Percentiles rank a stretch among this genome's conserved stretches.
Evolutionary conservation across 2,329 filamentous ascomycete species (phyloP).

Genomic region (Xylariaceae sp.): DNA sequence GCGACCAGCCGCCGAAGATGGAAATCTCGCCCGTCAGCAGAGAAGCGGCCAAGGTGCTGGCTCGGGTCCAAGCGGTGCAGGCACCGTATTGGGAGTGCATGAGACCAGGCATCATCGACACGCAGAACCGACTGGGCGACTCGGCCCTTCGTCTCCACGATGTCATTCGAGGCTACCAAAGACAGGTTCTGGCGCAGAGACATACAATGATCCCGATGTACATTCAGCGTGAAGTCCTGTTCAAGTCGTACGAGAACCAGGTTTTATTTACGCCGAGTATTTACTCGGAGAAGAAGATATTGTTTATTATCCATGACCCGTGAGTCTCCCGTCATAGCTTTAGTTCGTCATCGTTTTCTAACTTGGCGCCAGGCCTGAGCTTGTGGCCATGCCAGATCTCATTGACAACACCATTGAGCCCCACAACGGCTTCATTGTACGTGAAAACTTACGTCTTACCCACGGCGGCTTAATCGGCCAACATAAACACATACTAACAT

Average conservation of each 20-base stretch:
- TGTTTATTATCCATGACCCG: constrained; percentile 91
- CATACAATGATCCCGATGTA: constrained; percentile 76
- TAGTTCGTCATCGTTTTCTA: background rate
- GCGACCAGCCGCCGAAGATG: constrained; percentile 74
- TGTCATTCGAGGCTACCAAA: constrained; percentile 73
- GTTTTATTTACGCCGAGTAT: constrained; percentile 76
- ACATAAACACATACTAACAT: no score
- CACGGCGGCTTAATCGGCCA: no score
- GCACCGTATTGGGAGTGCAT: constrained; percentile 84
- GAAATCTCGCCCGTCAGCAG: constrained; percentile 53
- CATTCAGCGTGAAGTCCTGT: constrained; percentile 69
- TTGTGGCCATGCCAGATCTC: constrained; percentile 63
- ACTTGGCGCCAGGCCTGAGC: constrained; percentile 53
- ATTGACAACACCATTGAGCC: constrained; percentile 71
- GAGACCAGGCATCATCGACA: constrained; percentile 60
- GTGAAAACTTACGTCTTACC: constrained; percentile 30
- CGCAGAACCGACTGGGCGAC: constrained; percentile 49
- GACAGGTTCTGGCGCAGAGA: constrained; percentile 64
- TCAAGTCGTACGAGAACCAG: constrained; percentile 79
- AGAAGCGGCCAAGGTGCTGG: constrained; percentile 53
- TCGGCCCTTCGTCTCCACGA: constrained; percentile 66
- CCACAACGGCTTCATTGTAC: constrained; percentile 85
- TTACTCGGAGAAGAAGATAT: constrained; percentile 59
- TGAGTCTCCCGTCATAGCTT: constrained; percentile 42
- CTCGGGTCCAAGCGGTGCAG: constrained; percentile 57